A percentile compares a stretch with the other conserved stretches of the same genome.
Evolutionary conservation across 805 yeast species (phyloP).

Genomic region (Metschnikowia arizonensis): DNA sequence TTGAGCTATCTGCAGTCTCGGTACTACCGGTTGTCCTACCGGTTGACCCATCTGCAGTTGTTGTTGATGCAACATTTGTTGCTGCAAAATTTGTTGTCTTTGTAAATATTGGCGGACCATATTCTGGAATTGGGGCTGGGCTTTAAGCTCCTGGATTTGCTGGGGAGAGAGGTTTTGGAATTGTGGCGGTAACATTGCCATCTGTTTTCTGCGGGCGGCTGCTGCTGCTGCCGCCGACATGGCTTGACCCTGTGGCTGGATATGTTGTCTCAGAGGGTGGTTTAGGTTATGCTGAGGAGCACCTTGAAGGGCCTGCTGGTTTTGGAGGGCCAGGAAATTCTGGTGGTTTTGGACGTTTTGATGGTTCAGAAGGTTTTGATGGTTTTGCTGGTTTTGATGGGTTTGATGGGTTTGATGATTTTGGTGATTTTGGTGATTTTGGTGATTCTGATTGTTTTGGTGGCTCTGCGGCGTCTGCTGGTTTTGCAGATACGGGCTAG

Average conservation of each 20-base stretch:
- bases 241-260: slow-evolving; percentile 4
- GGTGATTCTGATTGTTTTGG: background rate
- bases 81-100: slow-evolving; percentile 38
- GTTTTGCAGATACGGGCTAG: slow-evolving; percentile 9
- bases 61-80: slow-evolving; percentile 16
- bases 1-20: background rate
- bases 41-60: background rate
- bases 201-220: slow-evolving; percentile 22
- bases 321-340: background rate
- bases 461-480: slow-evolving; percentile 7
- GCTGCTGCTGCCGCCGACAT: slow-evolving; percentile 10
- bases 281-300: background rate
- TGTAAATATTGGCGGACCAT: slow-evolving; percentile 39
- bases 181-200: slow-evolving; percentile 26
- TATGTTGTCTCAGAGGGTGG: slow-evolving; percentile 8
- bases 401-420: background rate
- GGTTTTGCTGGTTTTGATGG: background rate
- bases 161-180: slow-evolving; percentile 35
- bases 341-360: slow-evolving; percentile 3
- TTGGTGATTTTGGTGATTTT: slow-evolving; percentile 1
- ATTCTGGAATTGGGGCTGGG: slow-evolving; percentile 42
- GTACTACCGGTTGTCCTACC: background rate
- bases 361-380: slow-evolving; percentile 5
- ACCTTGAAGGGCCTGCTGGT: background rate
- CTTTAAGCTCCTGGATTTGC: slow-evolving; percentile 39